Evolutionary conservation across 352 stramenopile genomes (phyloP), one percentile per base, ranked within the genome.

Genomic region (Phytophthora pini): DNA sequence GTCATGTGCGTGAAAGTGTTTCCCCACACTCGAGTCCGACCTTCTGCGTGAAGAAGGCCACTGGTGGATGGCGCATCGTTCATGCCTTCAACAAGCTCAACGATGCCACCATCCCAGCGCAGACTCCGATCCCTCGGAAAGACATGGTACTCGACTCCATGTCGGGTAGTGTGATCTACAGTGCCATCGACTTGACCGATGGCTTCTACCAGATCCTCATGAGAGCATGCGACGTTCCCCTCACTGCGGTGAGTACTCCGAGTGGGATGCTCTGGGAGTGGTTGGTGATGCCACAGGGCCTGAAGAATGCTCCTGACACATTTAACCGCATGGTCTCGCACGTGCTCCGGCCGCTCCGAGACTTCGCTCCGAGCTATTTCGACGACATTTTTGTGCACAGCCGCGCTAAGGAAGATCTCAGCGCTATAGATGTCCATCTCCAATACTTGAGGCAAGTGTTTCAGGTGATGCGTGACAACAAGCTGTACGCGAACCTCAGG

Each of bases 181-280:
- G 49, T 44, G 41, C 50, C 13, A 48, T 51, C 41, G 51, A 56
- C 13, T 11, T 67, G 45, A 53, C 36, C 9, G 46, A 68, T 44
- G 58, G 65, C 1, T 73, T 61, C 15, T 60, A 56, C 17, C 60
- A 70, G 8, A 54, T 66, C 8, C 40, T 69, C 0, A 68, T 69
- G 58, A 15, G 45, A 5, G 13, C 55, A 12, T 52, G 47, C 5
- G 63, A 74, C 34, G 64, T 73, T 0, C 57, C 48, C 40, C n/a
- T 77, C 4, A 82, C 70, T 3, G 67, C 74, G 0, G 58, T 77
- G 0, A 70, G 49, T 26, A 71, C 69, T 4, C 66, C 66, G 0
- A 72, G 59, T 24, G 58, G 65, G 0, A 70, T 77, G 54, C 61
- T 81, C 12, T 81, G 63, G 56, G 61, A 81, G 50, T 74, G 59